These are phyloP conservation scores for Umbelopsis sp. DNA, from an alignment of 192 early-diverging fungal species.

Conservation along the genomic window DNA sequence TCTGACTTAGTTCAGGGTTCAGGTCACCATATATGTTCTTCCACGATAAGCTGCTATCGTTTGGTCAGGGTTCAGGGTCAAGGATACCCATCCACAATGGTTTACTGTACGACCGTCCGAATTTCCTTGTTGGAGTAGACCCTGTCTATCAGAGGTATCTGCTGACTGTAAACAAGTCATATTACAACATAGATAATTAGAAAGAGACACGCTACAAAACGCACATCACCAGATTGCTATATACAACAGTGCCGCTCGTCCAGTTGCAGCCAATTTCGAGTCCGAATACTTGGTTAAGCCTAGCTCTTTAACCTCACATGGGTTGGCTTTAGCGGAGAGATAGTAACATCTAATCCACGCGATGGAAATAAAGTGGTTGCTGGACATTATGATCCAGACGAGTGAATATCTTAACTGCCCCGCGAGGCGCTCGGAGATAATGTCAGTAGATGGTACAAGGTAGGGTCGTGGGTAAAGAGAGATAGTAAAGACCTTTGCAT, in stretches of 20 bases:
- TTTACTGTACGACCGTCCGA: not conserved
- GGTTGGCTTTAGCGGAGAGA: not conserved
- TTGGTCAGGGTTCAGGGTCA: too few relatives aligned
- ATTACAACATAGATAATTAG: too few relatives aligned
- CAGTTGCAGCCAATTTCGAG: not conserved
- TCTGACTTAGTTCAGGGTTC: too few relatives aligned
- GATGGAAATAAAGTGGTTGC: not conserved
- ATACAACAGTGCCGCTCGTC: not conserved
- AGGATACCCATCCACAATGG: too few relatives aligned
- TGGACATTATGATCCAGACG: not conserved
- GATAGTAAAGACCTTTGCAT: not conserved
- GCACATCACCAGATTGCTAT: too few relatives aligned
- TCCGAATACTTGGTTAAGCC: not conserved
- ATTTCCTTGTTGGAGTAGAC: conserved; percentile 16
- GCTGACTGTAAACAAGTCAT: not conserved
- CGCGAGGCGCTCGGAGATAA: conserved; percentile 17
- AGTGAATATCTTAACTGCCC: not conserved
- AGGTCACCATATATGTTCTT: too few relatives aligned
- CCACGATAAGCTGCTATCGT: too few relatives aligned
- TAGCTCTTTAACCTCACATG: too few relatives aligned
- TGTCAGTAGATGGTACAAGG: not conserved
- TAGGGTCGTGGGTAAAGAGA: conserved; percentile 3
- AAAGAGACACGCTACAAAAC: too few relatives aligned
- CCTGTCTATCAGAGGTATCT: conserved; percentile 10
- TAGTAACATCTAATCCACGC: not conserved